A percentile compares a stretch with the other conserved stretches of the same genome.
Conservation (phyloP, 257 asterid species). For the Anisodus tanguticus region DNA sequence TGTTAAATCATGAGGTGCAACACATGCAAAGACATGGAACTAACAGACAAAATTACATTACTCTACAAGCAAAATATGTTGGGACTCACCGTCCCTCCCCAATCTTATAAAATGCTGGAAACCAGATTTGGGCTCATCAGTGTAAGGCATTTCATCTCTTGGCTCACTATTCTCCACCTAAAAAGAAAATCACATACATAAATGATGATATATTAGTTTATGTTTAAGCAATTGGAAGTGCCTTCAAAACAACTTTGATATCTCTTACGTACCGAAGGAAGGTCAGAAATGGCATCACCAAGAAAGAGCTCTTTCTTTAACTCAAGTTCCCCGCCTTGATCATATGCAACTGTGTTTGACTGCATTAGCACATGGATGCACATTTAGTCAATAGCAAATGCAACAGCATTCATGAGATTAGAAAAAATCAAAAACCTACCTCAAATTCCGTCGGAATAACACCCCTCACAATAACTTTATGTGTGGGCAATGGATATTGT, state of each 20-base stretch:
- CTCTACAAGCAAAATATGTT: neutral
- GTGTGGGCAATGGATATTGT: conserved; percentile 54
- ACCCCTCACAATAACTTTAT: conserved; percentile 49
- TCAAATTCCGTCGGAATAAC: conserved; percentile 50
- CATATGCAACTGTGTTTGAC: conserved; percentile 44
- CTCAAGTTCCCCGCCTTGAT: neutral
- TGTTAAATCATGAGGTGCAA: neutral
- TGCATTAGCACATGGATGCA: conserved; percentile 17
- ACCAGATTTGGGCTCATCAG: conserved; percentile 24
- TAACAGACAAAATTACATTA: neutral
- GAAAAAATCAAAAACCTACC: conserved; percentile 32
- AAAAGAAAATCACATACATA: conserved; percentile 25
- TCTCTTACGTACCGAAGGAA: conserved; percentile 45
- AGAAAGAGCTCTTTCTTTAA: conserved; percentile 42
- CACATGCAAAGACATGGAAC: neutral
- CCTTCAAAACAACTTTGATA: neutral
- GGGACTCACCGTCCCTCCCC: conserved; percentile 39
- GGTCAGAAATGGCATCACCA: conserved; percentile 50
- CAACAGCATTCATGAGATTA: conserved; percentile 1
- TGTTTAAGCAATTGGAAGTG: neutral
- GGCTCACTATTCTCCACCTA: conserved; percentile 48
- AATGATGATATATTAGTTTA: neutral
- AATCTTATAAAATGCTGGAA: conserved; percentile 44
- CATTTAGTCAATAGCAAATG: neutral
- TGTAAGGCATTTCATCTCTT: conserved; percentile 44